phyloP scores from a whole-genome alignment of 2,329 filamentous ascomycete species.

The Botryotinia narcissicola region DNA sequence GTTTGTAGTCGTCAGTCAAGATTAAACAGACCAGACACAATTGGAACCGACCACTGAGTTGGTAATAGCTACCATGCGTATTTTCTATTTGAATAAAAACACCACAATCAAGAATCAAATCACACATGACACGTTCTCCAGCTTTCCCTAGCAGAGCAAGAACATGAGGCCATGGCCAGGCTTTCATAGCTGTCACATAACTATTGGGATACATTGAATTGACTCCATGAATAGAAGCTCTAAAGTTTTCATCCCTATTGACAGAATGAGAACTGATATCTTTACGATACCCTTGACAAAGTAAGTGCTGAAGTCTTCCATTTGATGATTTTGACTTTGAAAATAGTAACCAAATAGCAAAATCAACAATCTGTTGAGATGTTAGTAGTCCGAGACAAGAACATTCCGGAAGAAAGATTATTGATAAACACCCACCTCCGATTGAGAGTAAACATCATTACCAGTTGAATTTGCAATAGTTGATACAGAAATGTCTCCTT shows the following conservation, averaged over 20 bases:
- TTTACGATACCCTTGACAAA: conserved; percentile 79
- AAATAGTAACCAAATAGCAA: conserved; percentile 76
- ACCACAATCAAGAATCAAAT: conserved; percentile 73
- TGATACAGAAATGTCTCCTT: conserved; percentile 57
- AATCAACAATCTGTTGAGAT: conserved; percentile 64
- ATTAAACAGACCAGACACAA: conserved; percentile 9
- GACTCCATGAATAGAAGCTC: conserved; percentile 62
- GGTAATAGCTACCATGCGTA: conserved; percentile 66
- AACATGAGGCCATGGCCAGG: conserved; percentile 70
- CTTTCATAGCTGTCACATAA: conserved; percentile 66
- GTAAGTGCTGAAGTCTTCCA: conserved; percentile 65
- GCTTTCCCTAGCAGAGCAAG: conserved; percentile 70
- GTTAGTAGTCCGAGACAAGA: conserved; percentile 16
- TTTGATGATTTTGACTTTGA: conserved; percentile 48
- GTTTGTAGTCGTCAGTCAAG: conserved; percentile 20
- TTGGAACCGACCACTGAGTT: conserved; percentile 66
- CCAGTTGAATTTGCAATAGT: conserved; percentile 47
- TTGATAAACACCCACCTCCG: conserved; percentile 53
- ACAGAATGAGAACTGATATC: conserved; percentile 32
- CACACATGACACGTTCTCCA: conserved; percentile 74
- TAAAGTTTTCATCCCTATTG: conserved; percentile 33
- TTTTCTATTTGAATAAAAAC: conserved; percentile 65
- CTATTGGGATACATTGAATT: conserved; percentile 64
- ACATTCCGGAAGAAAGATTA: conserved; percentile 19
- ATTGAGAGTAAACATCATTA: conserved; percentile 54